Evolutionary conservation across 495 filamentous ascomycete genomes (phyloP), one percentile per base, ranked within the genome.

Genomic region (Immersiella caudata): DNA sequence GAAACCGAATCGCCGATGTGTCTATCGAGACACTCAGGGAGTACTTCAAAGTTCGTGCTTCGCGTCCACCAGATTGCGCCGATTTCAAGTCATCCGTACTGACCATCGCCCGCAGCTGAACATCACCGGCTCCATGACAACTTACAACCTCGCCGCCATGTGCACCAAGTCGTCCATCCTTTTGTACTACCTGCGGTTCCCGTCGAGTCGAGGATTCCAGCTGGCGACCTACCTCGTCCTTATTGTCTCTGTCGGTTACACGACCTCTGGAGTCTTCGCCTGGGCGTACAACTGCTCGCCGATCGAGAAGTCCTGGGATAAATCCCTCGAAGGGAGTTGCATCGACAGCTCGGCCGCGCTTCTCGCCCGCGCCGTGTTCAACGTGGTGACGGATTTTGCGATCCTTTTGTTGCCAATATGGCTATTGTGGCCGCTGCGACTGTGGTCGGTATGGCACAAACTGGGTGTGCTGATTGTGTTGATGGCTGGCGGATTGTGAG

Each of bases 281-380:
- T 73, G 70, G 33, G 24, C 70, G 9, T 76, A 72, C 62, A 49
- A 68, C 6, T 76, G 74, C 67, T 65, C 46, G 11, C 74, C 74
- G 0, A 73, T 76, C 2, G 46, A 49, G 14, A 65, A 25, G 36
- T 68, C 63, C 62, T 76, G 74, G 74, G 72, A 76, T 50, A 67
- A 60, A 40, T 58, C n/a, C 24, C 50, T 60, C 46, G 60, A 65
- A 2, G 71, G 74, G 8, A 68, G 46, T 8, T 76, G 72, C 55
- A 21, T 69, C 21, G 67, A 73, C 60, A 24, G 66, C 11, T 55
- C 65, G 27, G 58, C 57, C 7, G 56, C 51, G 25, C 74, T 71
- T 60, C 36, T 73, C 14, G 59, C 64, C 22, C 26, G 24, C 24
- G 65, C 69, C 9, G 66, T 64, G 6, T 25, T 75, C 4, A 75